phyloP scores from a whole-genome alignment of 352 stramenopile species.

The Phytophthora aleatoria region DNA sequence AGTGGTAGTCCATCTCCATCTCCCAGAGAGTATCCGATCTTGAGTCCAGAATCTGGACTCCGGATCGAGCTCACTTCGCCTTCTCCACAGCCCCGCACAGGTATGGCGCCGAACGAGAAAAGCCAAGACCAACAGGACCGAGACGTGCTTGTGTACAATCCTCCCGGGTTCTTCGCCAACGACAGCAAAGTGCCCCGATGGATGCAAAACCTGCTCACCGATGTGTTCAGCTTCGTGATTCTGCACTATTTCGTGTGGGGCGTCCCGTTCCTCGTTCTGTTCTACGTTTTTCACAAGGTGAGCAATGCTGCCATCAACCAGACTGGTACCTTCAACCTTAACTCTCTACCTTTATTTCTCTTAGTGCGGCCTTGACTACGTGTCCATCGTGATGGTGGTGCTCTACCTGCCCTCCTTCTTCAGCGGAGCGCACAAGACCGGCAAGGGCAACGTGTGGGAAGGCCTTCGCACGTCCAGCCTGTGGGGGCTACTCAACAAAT shows the following conservation, averaged over 20 bases:
- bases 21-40: background rate
- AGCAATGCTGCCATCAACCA: background rate
- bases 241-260: constrained; percentile 60
- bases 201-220: constrained; percentile 32
- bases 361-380: background rate
- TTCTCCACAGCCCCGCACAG: constrained; percentile 1
- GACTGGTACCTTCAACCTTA: background rate
- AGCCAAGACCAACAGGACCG: background rate
- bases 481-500: constrained; percentile 47
- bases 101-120: constrained; percentile 23
- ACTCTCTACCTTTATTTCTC: no score
- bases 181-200: constrained; percentile 34
- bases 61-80: constrained; percentile 2
- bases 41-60: background rate
- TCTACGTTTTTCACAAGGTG: constrained; percentile 44
- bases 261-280: constrained; percentile 33
- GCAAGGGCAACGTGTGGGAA: constrained; percentile 44
- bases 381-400: background rate
- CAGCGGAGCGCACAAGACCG: constrained; percentile 45
- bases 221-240: constrained; percentile 44
- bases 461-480: constrained; percentile 32
- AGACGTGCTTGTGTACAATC: constrained; percentile 36
- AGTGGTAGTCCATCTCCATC: constrained; percentile 14
- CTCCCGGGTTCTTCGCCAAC: constrained; percentile 36
- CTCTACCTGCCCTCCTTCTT: constrained; percentile 10